phyloP scores from a whole-genome alignment of 2,329 filamentous ascomycete genomes.

The Penicillium sp. region DNA sequence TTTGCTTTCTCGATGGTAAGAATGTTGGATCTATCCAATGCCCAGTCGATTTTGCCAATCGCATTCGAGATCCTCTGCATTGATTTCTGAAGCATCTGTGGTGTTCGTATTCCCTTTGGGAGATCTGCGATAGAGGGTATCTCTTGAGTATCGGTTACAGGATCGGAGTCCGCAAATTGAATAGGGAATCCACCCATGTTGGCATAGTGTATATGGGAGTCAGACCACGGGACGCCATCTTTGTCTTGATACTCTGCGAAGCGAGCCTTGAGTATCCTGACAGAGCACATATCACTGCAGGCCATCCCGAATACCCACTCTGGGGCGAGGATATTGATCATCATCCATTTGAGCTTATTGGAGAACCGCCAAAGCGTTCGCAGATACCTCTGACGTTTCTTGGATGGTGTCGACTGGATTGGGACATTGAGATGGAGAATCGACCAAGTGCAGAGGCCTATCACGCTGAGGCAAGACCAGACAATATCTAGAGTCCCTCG shows the following conservation, averaged over 20 bases:
- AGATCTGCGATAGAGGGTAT: background rate
- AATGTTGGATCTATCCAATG: background rate
- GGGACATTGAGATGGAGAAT: slow-evolving; percentile 20
- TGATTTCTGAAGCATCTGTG: background rate
- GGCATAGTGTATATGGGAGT: background rate
- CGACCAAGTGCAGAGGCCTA: background rate
- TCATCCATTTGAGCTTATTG: background rate
- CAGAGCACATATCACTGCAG: background rate
- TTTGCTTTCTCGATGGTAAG: background rate
- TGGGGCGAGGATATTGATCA: background rate
- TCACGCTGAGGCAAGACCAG: too few species aligned
- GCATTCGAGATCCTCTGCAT: background rate
- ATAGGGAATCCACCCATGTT: slow-evolving; percentile 1
- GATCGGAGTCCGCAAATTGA: background rate
- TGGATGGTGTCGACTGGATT: background rate
- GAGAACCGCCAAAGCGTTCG: background rate
- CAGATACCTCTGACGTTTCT: background rate
- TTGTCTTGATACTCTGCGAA: background rate
- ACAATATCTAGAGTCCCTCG: too few species aligned
- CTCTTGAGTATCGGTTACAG: background rate
- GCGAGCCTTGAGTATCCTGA: background rate
- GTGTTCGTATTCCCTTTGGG: background rate
- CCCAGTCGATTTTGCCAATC: background rate
- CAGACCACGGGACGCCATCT: background rate
- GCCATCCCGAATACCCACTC: background rate